phyloP scores from a whole-genome alignment of 805 yeast genomes.

The Suhomyces xylopsoci region DNA sequence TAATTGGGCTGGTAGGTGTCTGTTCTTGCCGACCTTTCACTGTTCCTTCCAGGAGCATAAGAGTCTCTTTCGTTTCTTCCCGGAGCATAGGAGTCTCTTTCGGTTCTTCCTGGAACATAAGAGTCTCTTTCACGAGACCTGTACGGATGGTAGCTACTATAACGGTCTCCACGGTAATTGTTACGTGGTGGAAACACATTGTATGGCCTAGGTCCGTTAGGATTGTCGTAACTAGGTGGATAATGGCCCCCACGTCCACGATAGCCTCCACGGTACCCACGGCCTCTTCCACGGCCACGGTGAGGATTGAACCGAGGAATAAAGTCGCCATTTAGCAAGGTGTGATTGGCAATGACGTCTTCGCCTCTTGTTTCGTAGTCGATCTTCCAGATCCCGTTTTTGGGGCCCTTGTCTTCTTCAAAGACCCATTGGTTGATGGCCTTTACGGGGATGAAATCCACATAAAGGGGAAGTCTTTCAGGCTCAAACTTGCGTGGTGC shows the following conservation, averaged over 20 bases:
- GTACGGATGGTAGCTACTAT: background rate
- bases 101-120: conserved; percentile 9
- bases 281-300: conserved; percentile 9
- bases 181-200: conserved; percentile 8
- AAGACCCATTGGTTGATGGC: conserved; percentile 46
- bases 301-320: conserved; percentile 12
- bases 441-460: conserved; percentile 45
- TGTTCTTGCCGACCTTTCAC: conserved; percentile 5
- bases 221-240: background rate
- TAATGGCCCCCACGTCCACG: conserved; percentile 5
- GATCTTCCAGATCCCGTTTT: conserved; percentile 45
- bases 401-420: conserved; percentile 44
- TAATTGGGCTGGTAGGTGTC: conserved; percentile 11
- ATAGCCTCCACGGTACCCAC: conserved; percentile 7
- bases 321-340: conserved; percentile 20
- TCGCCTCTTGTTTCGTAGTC: conserved; percentile 32
- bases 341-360: conserved; percentile 32
- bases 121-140: conserved; percentile 9
- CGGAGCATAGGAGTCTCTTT: conserved; percentile 9
- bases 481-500: conserved; percentile 14
- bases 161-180: background rate
- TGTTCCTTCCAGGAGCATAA: conserved; percentile 8
- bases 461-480: conserved; percentile 27
- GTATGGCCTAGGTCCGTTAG: conserved; percentile 12
- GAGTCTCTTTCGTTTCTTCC: conserved; percentile 7